These are phyloP conservation scores for Citrus trifoliata DNA, from an alignment of 345 rosid species.

Conservation along the genomic window DNA sequence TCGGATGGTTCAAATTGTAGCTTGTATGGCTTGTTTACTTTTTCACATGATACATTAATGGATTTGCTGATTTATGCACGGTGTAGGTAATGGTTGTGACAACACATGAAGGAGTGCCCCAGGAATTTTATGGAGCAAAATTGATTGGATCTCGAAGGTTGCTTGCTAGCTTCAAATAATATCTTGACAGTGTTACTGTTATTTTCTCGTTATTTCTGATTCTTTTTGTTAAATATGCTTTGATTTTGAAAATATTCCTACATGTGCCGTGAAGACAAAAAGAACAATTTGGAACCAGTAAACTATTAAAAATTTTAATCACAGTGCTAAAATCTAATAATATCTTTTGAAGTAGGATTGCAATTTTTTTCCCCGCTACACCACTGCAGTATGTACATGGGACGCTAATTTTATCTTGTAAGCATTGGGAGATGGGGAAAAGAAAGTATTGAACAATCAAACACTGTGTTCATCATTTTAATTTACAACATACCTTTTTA, in stretches of 20 bases:
- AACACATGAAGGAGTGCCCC: constrained; percentile 97
- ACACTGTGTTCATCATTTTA: not conserved
- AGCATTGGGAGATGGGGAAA: not conserved
- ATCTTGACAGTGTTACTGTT: not conserved
- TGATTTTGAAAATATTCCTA: not conserved
- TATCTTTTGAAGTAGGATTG: constrained; percentile 3
- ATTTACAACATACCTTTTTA: not conserved
- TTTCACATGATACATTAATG: constrained; percentile 8
- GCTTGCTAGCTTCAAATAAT: constrained; percentile 8
- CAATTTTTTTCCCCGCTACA: not conserved
- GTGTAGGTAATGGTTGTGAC: constrained; percentile 91
- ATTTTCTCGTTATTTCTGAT: not conserved
- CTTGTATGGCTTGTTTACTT: not conserved
- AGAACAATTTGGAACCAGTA: not conserved
- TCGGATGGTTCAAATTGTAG: not conserved
- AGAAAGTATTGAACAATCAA: not conserved
- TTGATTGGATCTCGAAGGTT: constrained; percentile 94
- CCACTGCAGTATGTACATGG: not conserved
- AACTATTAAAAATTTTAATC: not conserved
- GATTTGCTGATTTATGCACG: constrained; percentile 1
- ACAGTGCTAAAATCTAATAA: not conserved
- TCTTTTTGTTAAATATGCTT: not conserved
- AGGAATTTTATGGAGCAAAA: constrained; percentile 93
- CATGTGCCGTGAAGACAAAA: not conserved
- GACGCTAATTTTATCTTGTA: not conserved